Percentiles rank a stretch among this genome's conserved stretches.
phyloP scores from a whole-genome alignment of 2,329 filamentous ascomycete genomes.

The Phaeosphaeria sp. region DNA sequence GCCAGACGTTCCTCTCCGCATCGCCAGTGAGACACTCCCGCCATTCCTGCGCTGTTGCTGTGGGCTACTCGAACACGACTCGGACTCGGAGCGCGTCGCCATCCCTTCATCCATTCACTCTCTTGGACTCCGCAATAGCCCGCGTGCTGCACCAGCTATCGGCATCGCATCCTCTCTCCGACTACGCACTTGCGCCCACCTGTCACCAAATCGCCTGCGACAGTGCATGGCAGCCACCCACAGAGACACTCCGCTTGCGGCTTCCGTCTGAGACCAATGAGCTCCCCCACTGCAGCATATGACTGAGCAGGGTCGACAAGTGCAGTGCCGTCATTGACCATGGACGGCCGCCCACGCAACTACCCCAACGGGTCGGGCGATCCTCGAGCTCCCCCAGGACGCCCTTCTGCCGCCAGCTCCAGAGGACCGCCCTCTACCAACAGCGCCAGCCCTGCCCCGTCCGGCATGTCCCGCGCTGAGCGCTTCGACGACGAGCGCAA shows the following conservation, averaged over 20 bases:
- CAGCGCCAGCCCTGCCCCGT: constrained; percentile 33
- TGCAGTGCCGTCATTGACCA: constrained; percentile 12
- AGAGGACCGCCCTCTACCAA: constrained; percentile 35
- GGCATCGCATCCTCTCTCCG: constrained; percentile 3
- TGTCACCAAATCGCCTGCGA: constrained; percentile 10
- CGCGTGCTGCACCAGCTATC: constrained; percentile 7
- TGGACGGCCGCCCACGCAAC: constrained; percentile 46
- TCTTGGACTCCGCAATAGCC: constrained; percentile 3
- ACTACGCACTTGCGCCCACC: neutral
- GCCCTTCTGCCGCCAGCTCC: constrained; percentile 35
- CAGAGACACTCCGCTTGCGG: constrained; percentile 20
- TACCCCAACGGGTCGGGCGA: constrained; percentile 37
- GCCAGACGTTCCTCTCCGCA: constrained; percentile 23
- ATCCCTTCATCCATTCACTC: neutral
- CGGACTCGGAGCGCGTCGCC: neutral
- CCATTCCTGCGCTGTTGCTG: constrained; percentile 12
- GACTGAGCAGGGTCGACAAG: neutral
- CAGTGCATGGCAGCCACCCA: constrained; percentile 28
- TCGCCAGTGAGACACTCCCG: constrained; percentile 15
- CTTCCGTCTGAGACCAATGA: constrained; percentile 14
- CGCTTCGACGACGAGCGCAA: constrained; percentile 96
- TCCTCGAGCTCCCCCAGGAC: constrained; percentile 27
- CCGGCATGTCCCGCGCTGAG: constrained; percentile 67
- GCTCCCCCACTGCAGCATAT: neutral
- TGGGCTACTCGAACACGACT: constrained; percentile 3